Evolutionary conservation across 2,329 filamentous ascomycete genomes (phyloP), one percentile per base, ranked within the genome.

Genomic region (Sordariomycetes sp.): DNA sequence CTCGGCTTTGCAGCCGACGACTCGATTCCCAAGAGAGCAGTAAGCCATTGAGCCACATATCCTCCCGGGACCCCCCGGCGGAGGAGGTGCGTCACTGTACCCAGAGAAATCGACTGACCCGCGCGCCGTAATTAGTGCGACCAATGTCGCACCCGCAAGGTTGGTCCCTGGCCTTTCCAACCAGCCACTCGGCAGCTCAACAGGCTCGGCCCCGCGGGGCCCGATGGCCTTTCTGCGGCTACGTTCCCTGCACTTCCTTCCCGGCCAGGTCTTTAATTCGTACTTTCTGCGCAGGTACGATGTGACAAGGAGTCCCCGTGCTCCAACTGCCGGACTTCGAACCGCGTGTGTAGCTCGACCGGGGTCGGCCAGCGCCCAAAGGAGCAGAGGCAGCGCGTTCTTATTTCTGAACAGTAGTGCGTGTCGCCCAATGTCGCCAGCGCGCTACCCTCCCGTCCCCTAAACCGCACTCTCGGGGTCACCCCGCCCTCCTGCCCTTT

Each of bases 391-490:
- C 78, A 81, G 62, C 70, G 79, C 56, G 79, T 82, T 45, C 69
- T 82, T 60, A 82, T 82, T 59, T 81, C 79, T 2, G 79, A 77
- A 51, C 79, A 82, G 73, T 82, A 82, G 79, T 82, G 67, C 62
- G 77, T 70, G 39, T 50, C 45, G n/a, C 45, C 45, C 10, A 50
- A 50, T 6, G n/a, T 13, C 20, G 2, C 2, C 7, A 35, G 20
- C 25, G 28, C 28, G 28, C 8, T 32, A 8, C 15, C n/a, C 28
- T 36, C 59, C 59, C 57, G 36, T 59, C 35, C 10, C 12, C 28
- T 20, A 22, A 22, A n/a, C 20, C n/a, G 10, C 8, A 3, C 15
- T 22, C n/a, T 5, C 20, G n/a, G 2, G 4, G n/a, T 50, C 45
- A 10, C 12, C 45, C n/a, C 6, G 10, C 45, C 45, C 45, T 22